phyloP scores from a whole-genome alignment of 2,329 filamentous ascomycete species.

The Pseudogymnoascus sp. region DNA sequence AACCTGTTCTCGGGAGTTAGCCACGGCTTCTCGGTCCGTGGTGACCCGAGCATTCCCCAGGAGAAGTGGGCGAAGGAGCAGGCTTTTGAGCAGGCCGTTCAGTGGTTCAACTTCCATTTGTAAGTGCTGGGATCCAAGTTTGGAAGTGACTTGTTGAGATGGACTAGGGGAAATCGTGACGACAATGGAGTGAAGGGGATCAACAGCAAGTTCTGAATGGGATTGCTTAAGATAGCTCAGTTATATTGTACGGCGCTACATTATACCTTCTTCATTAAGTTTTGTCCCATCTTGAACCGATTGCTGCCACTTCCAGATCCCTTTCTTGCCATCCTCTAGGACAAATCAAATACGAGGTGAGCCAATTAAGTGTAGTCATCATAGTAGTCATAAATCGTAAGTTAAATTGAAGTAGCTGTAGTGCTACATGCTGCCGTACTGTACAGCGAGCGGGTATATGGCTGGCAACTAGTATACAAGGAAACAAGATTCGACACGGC shows the following conservation, averaged over 20 bases:
- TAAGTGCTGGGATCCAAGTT: constrained; percentile 3
- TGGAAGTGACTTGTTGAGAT: constrained; percentile 1
- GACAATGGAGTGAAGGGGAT: not conserved
- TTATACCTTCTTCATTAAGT: not conserved
- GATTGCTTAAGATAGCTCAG: not conserved
- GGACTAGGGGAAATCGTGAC: not conserved
- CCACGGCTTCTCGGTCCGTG: constrained; percentile 70
- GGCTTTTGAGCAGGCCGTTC: constrained; percentile 68
- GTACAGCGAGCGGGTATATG: constrained; percentile 4
- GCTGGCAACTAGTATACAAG: constrained; percentile 5
- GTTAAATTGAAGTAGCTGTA: not conserved
- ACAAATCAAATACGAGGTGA: not conserved
- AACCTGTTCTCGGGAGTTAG: constrained; percentile 61
- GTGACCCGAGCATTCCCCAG: constrained; percentile 48
- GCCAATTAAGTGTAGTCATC: not conserved
- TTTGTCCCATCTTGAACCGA: not conserved
- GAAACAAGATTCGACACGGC: constrained; percentile 1
- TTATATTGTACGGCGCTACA: not conserved
- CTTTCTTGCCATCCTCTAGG: not conserved
- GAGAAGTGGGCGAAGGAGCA: constrained; percentile 69
- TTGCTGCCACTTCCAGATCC: not conserved
- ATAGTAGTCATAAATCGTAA: constrained; percentile 4
- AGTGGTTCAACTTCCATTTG: constrained; percentile 62
- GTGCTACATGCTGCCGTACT: not conserved
- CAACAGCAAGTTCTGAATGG: not conserved